A percentile compares a stretch with the other conserved stretches of the same genome.
Evolutionary conservation across 2,329 filamentous ascomycete genomes (phyloP).

Genomic region (Penicillium occitanis): DNA sequence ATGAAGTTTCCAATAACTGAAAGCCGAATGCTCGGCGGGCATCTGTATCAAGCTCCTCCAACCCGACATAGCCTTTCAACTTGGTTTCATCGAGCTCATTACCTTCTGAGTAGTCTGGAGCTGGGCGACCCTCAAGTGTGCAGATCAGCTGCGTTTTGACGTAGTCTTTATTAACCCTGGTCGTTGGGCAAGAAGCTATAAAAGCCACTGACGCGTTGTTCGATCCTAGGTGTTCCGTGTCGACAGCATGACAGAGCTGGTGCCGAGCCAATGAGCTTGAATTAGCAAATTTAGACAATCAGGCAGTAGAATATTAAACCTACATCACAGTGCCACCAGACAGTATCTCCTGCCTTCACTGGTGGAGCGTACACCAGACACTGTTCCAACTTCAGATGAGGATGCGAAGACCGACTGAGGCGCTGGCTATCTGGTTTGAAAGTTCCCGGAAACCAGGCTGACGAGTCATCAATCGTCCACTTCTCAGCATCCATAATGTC

Average conservation of each 20-base stretch:
- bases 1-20: not conserved
- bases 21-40: not conserved
- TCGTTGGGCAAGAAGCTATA: not conserved
- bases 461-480: conserved; percentile 38
- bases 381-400: conserved; percentile 41
- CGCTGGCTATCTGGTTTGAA: conserved; percentile 34
- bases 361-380: conserved; percentile 41
- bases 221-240: not conserved
- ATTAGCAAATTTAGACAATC: not conserved
- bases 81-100: not conserved
- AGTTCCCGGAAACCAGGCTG: conserved; percentile 42
- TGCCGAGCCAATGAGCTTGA: not conserved
- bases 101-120: conserved; percentile 26
- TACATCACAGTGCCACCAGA: conserved; percentile 45
- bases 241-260: not conserved
- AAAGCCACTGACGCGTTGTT: not conserved
- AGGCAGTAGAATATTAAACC: conserved; percentile 4
- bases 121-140: conserved; percentile 55
- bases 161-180: conserved; percentile 27
- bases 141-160: conserved; percentile 52
- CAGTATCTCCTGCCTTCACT: conserved; percentile 42
- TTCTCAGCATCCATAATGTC: conserved; percentile 41
- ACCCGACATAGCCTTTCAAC: conserved; percentile 1
- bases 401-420: conserved; percentile 38
- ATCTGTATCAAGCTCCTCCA: conserved; percentile 5